These are phyloP conservation scores for Sequoiadendron giganteum DNA, from an alignment of 75 land plant genomes.

Conservation along the genomic window DNA sequence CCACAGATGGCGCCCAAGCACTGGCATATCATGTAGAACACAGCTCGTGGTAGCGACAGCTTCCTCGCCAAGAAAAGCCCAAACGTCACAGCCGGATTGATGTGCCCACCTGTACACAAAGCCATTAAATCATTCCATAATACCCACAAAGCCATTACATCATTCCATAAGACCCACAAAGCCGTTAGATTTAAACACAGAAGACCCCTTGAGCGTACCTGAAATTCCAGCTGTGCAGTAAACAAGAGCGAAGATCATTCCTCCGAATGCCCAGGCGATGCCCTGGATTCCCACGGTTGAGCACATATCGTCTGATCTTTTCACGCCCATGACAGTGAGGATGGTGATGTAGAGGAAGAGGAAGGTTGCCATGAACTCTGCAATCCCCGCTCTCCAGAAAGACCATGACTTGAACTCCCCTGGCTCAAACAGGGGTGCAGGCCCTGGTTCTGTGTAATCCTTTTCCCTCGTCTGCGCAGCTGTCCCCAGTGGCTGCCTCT, in stretches of 20 bases:
- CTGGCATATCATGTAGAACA: constrained; percentile 34
- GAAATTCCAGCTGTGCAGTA: constrained; percentile 50
- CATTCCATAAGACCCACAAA: constrained; percentile 30
- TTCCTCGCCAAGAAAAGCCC: constrained; percentile 42
- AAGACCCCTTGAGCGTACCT: constrained; percentile 25
- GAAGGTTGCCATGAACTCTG: constrained; percentile 16
- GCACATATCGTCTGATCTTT: too few relatives aligned
- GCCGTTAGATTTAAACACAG: too few relatives aligned
- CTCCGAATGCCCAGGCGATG: too few relatives aligned
- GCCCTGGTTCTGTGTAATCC: constrained; percentile 35
- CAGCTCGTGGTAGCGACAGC: constrained; percentile 29
- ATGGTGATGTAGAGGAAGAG: constrained; percentile 48
- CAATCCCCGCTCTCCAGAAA: too few relatives aligned
- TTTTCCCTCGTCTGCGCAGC: constrained; percentile 23
- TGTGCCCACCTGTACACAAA: constrained; percentile 35
- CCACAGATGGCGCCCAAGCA: constrained; percentile 43
- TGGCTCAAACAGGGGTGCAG: constrained; percentile 31
- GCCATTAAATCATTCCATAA: constrained; percentile 32
- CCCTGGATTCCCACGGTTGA: too few relatives aligned
- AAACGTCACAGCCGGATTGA: background rate
- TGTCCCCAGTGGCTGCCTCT: constrained; percentile 39
- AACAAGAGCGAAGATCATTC: constrained; percentile 37
- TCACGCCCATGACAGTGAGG: constrained; percentile 39
- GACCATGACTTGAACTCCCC: background rate
- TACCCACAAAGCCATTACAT: constrained; percentile 19